Evolutionary conservation across 2,329 filamentous ascomycete species (phyloP).

Genomic region (Meredithiella fracta): DNA sequence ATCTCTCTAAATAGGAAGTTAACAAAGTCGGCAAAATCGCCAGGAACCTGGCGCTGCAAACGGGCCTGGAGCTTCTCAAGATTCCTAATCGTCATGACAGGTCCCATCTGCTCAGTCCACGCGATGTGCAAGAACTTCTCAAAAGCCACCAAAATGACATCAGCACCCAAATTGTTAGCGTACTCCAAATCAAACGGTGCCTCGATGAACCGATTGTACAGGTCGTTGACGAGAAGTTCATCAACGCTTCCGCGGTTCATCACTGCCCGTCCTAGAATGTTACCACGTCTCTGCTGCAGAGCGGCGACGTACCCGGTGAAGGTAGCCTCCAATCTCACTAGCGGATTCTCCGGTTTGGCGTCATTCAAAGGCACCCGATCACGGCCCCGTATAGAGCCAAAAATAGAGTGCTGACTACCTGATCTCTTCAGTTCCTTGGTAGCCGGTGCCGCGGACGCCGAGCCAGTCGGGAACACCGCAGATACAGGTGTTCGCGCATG

Average conservation of each 20-base stretch:
- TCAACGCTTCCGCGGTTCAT: conserved; percentile 49
- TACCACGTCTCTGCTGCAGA: conserved; percentile 70
- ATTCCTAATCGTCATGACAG: conserved; percentile 56
- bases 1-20: conserved; percentile 47
- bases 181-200: conserved; percentile 63
- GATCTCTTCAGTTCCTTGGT: conserved; percentile 25
- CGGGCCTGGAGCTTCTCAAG: conserved; percentile 59
- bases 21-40: conserved; percentile 57
- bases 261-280: conserved; percentile 63
- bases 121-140: conserved; percentile 82
- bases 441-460: conserved; percentile 16
- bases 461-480: conserved; percentile 21
- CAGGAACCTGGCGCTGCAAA: conserved; percentile 48
- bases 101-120: conserved; percentile 78
- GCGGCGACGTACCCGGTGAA: conserved; percentile 71
- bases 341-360: conserved; percentile 42
- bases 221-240: conserved; percentile 67
- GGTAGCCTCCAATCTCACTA: conserved; percentile 65
- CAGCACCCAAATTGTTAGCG: conserved; percentile 58
- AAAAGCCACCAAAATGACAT: conserved; percentile 79
- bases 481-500: conserved; percentile 25
- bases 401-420: conserved; percentile 36
- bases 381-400: conserved; percentile 36
- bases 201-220: conserved; percentile 79
- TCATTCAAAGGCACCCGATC: conserved; percentile 30